Conservation (phyloP, 2,329 filamentous ascomycete species). For the Botrytis fabae region DNA sequence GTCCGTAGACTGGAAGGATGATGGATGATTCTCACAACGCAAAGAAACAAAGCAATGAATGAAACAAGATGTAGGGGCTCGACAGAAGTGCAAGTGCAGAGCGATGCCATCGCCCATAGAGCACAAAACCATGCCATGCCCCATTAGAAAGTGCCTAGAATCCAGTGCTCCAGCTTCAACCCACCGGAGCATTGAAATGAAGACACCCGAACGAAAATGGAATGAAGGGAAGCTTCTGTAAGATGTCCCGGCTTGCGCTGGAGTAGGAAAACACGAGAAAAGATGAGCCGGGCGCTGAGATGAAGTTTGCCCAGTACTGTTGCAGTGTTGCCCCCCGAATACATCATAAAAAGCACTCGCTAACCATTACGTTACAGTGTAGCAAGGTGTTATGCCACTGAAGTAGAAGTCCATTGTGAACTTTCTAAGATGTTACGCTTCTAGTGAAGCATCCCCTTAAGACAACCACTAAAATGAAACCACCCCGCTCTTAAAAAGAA, state of each 20-base stretch:
- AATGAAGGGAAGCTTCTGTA: not conserved
- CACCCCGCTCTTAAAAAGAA: not conserved
- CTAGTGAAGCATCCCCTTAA: not conserved
- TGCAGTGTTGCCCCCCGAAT: not conserved
- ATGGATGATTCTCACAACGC: not conserved
- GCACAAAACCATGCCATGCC: not conserved
- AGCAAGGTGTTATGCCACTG: not conserved
- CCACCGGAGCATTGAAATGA: not conserved
- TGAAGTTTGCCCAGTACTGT: not conserved
- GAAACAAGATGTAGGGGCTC: not conserved
- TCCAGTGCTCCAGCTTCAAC: not conserved
- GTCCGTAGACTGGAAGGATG: not conserved
- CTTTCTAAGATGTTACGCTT: not conserved
- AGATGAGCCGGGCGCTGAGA: not conserved
- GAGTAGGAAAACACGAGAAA: not conserved
- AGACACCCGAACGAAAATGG: not conserved
- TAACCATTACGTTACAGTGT: not conserved
- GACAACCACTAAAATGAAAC: not conserved
- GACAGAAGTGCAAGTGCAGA: not conserved
- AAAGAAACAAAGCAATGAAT: not conserved
- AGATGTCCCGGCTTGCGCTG: not conserved
- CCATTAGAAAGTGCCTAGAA: not conserved
- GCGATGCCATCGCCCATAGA: not conserved
- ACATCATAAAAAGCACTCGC: conserved; percentile 1
- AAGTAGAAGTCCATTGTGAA: not conserved